Conservation (phyloP, 169 alveolate genomes). For the Eimeria falciformis region DNA sequence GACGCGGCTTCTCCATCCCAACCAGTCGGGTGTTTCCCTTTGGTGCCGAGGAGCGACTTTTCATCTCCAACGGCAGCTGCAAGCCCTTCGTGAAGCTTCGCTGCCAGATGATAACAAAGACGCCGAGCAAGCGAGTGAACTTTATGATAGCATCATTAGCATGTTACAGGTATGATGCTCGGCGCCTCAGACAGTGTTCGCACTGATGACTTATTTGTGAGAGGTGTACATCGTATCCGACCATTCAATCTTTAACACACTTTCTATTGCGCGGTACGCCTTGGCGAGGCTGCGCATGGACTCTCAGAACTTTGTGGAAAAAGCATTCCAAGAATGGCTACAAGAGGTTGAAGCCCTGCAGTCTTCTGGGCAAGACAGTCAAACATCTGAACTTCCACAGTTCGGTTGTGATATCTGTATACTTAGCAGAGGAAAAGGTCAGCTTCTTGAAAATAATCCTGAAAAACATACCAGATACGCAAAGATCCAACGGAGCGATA, state of each 20-base stretch:
- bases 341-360: slow-evolving; percentile 75
- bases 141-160: slow-evolving; percentile 23
- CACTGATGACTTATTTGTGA: no score
- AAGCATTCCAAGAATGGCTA: slow-evolving; percentile 74
- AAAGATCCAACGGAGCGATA: no score
- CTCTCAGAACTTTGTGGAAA: slow-evolving; percentile 74
- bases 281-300: background rate
- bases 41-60: slow-evolving; percentile 80
- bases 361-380: slow-evolving; percentile 55
- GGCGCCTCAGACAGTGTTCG: no score
- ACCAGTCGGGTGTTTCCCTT: slow-evolving; percentile 75
- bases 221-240: background rate
- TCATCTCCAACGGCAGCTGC: slow-evolving; percentile 77
- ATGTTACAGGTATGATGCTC: slow-evolving; percentile 63
- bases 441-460: background rate
- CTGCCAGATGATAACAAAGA: slow-evolving; percentile 53
- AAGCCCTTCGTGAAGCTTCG: slow-evolving; percentile 13
- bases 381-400: slow-evolving; percentile 61
- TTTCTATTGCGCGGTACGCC: background rate
- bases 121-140: slow-evolving; percentile 31
- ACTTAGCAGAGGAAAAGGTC: slow-evolving; percentile 48
- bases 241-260: background rate
- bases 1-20: slow-evolving; percentile 58
- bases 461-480: no score
- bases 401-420: slow-evolving; percentile 56